Conservation (phyloP, 176 grass and related monocot species). For the Oropetium thomaeum region DNA sequence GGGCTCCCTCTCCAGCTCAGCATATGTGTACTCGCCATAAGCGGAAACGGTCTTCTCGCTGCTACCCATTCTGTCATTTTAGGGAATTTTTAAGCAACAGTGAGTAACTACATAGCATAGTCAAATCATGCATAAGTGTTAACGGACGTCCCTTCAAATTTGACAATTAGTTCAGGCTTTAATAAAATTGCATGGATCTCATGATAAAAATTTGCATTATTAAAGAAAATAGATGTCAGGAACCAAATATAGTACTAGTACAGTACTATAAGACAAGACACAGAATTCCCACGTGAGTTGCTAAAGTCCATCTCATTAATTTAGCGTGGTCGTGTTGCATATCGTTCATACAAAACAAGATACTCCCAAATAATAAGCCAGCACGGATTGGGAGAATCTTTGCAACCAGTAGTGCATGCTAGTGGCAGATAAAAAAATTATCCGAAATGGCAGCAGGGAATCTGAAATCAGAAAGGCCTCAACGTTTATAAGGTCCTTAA, state of each 20-base stretch:
- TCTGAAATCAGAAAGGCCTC: neutral
- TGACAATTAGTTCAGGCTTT: neutral
- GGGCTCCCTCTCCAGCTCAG: constrained; percentile 65
- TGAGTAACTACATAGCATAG: neutral
- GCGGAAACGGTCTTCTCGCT: constrained; percentile 28
- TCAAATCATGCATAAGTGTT: neutral
- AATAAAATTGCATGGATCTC: neutral
- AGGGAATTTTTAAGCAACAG: neutral
- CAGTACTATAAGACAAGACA: neutral
- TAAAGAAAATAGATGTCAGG: neutral
- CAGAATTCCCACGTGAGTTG: neutral
- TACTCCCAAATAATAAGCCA: neutral
- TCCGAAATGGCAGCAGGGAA: neutral
- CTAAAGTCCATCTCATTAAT: neutral
- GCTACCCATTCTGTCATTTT: constrained; percentile 71
- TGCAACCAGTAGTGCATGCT: neutral
- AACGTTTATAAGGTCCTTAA: neutral
- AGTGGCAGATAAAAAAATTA: neutral
- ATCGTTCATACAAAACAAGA: neutral
- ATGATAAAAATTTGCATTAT: neutral
- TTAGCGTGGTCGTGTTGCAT: neutral
- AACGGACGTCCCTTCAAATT: neutral
- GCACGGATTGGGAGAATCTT: constrained; percentile 3
- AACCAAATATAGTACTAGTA: too few species aligned
- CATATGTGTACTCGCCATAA: constrained; percentile 84